These are phyloP conservation scores for Lachancea quebecensis DNA, from an alignment of 805 yeast species.

Conservation along the genomic window DNA sequence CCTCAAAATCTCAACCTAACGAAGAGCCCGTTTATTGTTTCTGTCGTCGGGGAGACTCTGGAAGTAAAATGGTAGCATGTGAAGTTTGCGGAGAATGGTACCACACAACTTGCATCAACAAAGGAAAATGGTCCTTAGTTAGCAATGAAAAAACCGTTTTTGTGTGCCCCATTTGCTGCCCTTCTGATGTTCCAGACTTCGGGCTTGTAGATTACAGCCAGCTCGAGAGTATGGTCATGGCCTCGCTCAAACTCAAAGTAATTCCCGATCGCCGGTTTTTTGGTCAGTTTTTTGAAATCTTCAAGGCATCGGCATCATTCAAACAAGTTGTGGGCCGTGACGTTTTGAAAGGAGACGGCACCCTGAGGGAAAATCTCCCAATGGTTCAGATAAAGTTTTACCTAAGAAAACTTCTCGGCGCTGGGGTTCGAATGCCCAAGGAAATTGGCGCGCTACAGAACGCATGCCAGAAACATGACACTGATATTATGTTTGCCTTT, in stretches of 20 bases:
- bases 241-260: constrained; percentile 16
- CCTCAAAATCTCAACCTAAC: constrained; percentile 19
- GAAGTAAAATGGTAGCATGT: constrained; percentile 60
- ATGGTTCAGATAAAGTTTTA: constrained; percentile 34
- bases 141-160: constrained; percentile 35
- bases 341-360: constrained; percentile 15
- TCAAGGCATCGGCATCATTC: constrained; percentile 10
- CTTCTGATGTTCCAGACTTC: constrained; percentile 11
- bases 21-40: constrained; percentile 40
- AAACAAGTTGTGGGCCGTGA: constrained; percentile 10
- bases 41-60: constrained; percentile 53
- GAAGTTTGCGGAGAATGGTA: constrained; percentile 69
- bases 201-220: constrained; percentile 18
- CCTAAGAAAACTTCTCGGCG: constrained; percentile 44
- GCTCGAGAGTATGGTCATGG: constrained; percentile 13
- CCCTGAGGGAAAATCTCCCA: constrained; percentile 18
- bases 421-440: constrained; percentile 21
- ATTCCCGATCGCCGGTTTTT: constrained; percentile 16
- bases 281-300: constrained; percentile 12
- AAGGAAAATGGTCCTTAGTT: constrained; percentile 29
- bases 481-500: neutral
- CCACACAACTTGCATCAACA: constrained; percentile 51
- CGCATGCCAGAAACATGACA: constrained; percentile 11
- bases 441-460: constrained; percentile 9
- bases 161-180: constrained; percentile 47